Evolutionary conservation across 805 yeast species (phyloP).

Genomic region (Hanseniaspora pseudoguilliermondii): DNA sequence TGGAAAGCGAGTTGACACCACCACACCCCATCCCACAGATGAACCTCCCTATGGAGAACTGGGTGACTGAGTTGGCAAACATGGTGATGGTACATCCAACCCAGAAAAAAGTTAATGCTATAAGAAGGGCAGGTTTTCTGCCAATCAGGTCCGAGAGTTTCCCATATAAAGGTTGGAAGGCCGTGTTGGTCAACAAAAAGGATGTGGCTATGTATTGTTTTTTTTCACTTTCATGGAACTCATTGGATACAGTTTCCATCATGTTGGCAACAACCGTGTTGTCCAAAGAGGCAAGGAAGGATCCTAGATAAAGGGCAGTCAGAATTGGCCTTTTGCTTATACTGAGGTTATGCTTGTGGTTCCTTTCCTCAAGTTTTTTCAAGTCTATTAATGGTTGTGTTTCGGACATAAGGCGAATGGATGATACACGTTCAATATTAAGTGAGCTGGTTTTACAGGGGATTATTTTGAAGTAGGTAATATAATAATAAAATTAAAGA

Average conservation of each 20-base stretch:
- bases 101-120: conserved; percentile 33
- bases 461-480: too few relatives aligned
- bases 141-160: conserved; percentile 46
- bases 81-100: conserved; percentile 37
- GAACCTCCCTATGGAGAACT: conserved; percentile 44
- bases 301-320: conserved; percentile 35
- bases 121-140: conserved; percentile 32
- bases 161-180: conserved; percentile 57
- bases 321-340: conserved; percentile 25
- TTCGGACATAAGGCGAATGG: conserved; percentile 5
- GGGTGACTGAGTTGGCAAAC: conserved; percentile 24
- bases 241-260: conserved; percentile 36
- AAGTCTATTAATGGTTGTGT: conserved; percentile 10
- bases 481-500: too few relatives aligned
- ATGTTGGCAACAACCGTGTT: conserved; percentile 38
- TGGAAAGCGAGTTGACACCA: conserved; percentile 62
- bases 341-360: conserved; percentile 21
- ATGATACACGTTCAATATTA: too few relatives aligned
- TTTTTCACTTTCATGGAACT: conserved; percentile 36
- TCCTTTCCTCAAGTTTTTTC: conserved; percentile 18
- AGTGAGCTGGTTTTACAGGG: too few relatives aligned
- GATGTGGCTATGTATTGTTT: conserved; percentile 59
- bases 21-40: conserved; percentile 89
- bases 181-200: conserved; percentile 49
- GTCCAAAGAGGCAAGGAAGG: conserved; percentile 36